These are phyloP conservation scores for Aspergillus affinis DNA, from an alignment of 495 filamentous ascomycete species.

Conservation along the genomic window DNA sequence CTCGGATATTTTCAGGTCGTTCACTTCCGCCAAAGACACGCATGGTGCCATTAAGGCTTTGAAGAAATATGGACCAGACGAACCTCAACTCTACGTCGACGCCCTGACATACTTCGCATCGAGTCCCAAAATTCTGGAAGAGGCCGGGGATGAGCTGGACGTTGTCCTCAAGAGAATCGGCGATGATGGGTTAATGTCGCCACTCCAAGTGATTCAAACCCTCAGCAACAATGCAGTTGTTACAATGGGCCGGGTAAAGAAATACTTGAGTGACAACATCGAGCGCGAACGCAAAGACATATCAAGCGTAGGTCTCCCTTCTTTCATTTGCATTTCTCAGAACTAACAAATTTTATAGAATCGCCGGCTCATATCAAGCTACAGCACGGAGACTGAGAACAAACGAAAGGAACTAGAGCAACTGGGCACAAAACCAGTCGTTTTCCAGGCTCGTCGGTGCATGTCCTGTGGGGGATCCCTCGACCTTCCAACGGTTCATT, in stretches of 20 bases:
- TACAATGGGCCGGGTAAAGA: slow-evolving; percentile 95
- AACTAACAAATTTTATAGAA: slow-evolving; percentile 54
- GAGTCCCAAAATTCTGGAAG: slow-evolving; percentile 73
- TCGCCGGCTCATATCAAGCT: slow-evolving; percentile 76
- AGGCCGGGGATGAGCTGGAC: slow-evolving; percentile 80
- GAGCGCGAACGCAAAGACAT: slow-evolving; percentile 86
- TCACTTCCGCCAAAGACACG: slow-evolving; percentile 91
- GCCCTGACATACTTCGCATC: slow-evolving; percentile 93
- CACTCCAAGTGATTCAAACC: slow-evolving; percentile 94
- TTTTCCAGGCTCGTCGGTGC: slow-evolving; percentile 90
- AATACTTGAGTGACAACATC: slow-evolving; percentile 85
- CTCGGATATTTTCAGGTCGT: slow-evolving; percentile 96
- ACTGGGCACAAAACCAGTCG: slow-evolving; percentile 72
- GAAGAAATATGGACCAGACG: slow-evolving; percentile 84
- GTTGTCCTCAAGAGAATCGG: slow-evolving; percentile 83
- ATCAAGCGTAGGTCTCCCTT: slow-evolving; percentile 46
- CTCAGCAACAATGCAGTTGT: slow-evolving; percentile 81
- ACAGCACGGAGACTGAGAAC: slow-evolving; percentile 78
- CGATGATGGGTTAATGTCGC: slow-evolving; percentile 88
- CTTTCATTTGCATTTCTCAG: not conserved
- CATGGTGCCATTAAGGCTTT: slow-evolving; percentile 84
- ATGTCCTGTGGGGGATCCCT: slow-evolving; percentile 71
- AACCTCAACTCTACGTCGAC: slow-evolving; percentile 90
- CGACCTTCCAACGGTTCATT: slow-evolving; percentile 88
- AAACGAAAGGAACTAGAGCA: slow-evolving; percentile 77